These are phyloP conservation scores for Dentipellis fragilis DNA, from an alignment of 768 basidiomycete genomes.

Conservation along the genomic window DNA sequence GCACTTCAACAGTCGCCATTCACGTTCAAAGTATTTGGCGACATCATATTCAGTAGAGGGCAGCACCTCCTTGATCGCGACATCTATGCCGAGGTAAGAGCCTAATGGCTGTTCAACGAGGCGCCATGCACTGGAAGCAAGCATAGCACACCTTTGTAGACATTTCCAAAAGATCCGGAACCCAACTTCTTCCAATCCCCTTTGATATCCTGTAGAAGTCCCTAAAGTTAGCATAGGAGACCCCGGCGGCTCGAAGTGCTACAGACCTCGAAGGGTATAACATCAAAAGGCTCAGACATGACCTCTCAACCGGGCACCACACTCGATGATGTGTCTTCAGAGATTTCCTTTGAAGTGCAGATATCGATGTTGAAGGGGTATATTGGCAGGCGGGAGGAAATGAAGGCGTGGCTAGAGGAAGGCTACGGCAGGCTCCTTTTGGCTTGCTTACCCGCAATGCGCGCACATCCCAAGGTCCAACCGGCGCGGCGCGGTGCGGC, in stretches of 20 bases:
- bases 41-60: constrained; percentile 90
- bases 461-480: no score
- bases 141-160: constrained; percentile 59
- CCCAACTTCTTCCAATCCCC: constrained; percentile 86
- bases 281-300: constrained; percentile 71
- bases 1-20: constrained; percentile 93
- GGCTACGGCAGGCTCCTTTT: no score
- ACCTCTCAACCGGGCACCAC: background rate
- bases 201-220: constrained; percentile 58
- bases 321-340: no score
- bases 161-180: constrained; percentile 88
- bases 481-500: no score
- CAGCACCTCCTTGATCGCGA: constrained; percentile 93
- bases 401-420: background rate
- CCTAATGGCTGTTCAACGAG: constrained; percentile 33
- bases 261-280: constrained; percentile 76
- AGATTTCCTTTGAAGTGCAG: background rate
- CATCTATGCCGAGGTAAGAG: constrained; percentile 88
- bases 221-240: background rate
- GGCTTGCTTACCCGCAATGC: no score
- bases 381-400: background rate
- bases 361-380: background rate
- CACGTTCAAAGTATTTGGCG: constrained; percentile 95
- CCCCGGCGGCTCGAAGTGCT: background rate
- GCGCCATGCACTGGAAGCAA: background rate